phyloP scores from a whole-genome alignment of 345 rosid genomes.

The Citropsis articulata region DNA sequence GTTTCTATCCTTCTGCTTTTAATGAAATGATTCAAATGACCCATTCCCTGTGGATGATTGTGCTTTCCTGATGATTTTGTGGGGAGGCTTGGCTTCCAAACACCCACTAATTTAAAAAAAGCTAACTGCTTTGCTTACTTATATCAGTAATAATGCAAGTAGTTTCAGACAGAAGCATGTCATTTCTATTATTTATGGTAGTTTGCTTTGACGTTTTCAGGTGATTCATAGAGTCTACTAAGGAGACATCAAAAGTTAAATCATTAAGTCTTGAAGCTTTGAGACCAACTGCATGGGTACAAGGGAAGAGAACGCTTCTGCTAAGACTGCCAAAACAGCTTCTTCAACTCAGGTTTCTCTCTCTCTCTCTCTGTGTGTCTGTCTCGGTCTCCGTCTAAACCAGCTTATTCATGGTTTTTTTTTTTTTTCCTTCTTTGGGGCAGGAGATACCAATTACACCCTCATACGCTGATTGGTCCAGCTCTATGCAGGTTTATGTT shows the following conservation, averaged over 20 bases:
- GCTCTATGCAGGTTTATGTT: slow-evolving; percentile 74
- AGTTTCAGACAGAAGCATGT: slow-evolving; percentile 4
- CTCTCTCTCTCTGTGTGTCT: background rate
- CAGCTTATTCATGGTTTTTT: slow-evolving; percentile 8
- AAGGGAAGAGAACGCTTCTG: slow-evolving; percentile 65
- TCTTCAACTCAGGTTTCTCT: slow-evolving; percentile 63
- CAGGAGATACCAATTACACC: slow-evolving; percentile 77
- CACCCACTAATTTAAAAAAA: background rate
- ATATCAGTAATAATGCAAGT: background rate
- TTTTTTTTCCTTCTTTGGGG: slow-evolving; percentile 1
- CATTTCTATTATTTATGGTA: slow-evolving; percentile 13
- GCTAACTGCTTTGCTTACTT: background rate
- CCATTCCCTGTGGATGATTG: background rate
- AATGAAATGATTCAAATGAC: background rate
- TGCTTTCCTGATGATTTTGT: background rate
- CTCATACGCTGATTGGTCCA: slow-evolving; percentile 82
- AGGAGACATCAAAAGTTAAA: background rate
- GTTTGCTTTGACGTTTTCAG: slow-evolving; percentile 22
- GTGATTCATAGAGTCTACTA: slow-evolving; percentile 14
- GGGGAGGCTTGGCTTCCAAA: background rate
- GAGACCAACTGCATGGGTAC: slow-evolving; percentile 56
- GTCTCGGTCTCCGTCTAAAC: background rate
- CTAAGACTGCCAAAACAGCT: slow-evolving; percentile 71
- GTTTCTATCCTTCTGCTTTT: background rate
- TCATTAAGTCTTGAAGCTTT: slow-evolving; percentile 13